These are phyloP conservation scores for Aspergillus japonicus DNA, from an alignment of 2,329 filamentous ascomycete genomes.

Conservation along the genomic window DNA sequence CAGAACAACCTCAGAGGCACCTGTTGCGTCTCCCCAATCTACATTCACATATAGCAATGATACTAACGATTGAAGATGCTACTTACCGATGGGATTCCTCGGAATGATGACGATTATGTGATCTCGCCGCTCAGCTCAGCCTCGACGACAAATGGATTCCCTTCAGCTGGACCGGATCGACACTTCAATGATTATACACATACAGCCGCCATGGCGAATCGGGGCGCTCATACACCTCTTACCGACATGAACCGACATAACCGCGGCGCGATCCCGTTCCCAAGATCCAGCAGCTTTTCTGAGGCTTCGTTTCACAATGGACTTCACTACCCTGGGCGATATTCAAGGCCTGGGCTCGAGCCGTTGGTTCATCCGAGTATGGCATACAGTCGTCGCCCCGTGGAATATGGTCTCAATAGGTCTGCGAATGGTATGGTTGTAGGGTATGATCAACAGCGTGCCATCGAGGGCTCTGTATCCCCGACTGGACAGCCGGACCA, in stretches of 20 bases:
- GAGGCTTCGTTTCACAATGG: conserved; percentile 31
- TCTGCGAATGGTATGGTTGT: conserved; percentile 27
- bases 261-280: conserved; percentile 29
- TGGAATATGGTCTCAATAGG: conserved; percentile 31
- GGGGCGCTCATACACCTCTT: conserved; percentile 26
- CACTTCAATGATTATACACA: conserved; percentile 29
- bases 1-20: conserved; percentile 46
- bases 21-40: conserved; percentile 47
- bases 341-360: conserved; percentile 27
- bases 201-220: conserved; percentile 27
- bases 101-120: conserved; percentile 39
- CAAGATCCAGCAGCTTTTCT: conserved; percentile 38
- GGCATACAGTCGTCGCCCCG: conserved; percentile 28
- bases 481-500: conserved; percentile 31
- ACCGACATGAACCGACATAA: conserved; percentile 30
- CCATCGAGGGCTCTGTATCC: conserved; percentile 35
- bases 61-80: conserved; percentile 30
- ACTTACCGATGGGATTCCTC: conserved; percentile 34
- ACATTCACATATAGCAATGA: conserved; percentile 43
- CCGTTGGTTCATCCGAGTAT: conserved; percentile 24
- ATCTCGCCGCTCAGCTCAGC: conserved; percentile 38
- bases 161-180: conserved; percentile 27
- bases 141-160: conserved; percentile 37
- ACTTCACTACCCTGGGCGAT: conserved; percentile 31
- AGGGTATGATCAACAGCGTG: conserved; percentile 30